Conservation (phyloP, 441 rosid genomes). For the Erodium texanum region DNA sequence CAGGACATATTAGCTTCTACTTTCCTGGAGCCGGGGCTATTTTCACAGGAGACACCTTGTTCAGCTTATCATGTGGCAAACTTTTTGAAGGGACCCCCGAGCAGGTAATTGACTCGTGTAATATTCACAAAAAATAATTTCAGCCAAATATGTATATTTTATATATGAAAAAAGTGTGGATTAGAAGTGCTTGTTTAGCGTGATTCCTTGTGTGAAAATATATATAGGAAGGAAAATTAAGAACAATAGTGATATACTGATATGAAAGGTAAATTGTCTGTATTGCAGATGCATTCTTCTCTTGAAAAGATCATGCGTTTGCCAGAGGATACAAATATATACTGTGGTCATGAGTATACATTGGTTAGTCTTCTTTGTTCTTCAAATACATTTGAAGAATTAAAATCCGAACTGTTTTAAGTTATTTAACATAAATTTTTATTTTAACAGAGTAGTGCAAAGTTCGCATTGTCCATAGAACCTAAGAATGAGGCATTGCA, state of each 20-base stretch:
- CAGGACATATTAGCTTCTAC: slow-evolving; percentile 94
- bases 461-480: slow-evolving; percentile 85
- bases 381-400: neutral
- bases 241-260: neutral
- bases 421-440: slow-evolving; percentile 11
- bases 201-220: neutral
- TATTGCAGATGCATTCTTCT: slow-evolving; percentile 6
- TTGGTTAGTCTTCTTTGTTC: slow-evolving; percentile 8
- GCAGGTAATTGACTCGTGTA: slow-evolving; percentile 51
- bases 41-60: slow-evolving; percentile 89
- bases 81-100: slow-evolving; percentile 92
- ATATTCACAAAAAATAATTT: neutral
- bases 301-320: slow-evolving; percentile 4
- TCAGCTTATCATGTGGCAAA: slow-evolving; percentile 96
- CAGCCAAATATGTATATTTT: neutral
- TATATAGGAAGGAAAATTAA: neutral
- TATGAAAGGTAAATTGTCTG: neutral
- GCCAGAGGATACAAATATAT: slow-evolving; percentile 2
- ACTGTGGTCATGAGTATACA: slow-evolving; percentile 4
- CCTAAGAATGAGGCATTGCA: slow-evolving; percentile 76
- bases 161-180: neutral
- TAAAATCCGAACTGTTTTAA: neutral
- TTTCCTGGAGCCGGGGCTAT: slow-evolving; percentile 80
- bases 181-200: neutral
- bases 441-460: slow-evolving; percentile 60